Percentiles rank a stretch among this genome's conserved stretches.
phyloP scores from a whole-genome alignment of 2,329 filamentous ascomycete species.

The Stagonosporopsis chrysanthemi region DNA sequence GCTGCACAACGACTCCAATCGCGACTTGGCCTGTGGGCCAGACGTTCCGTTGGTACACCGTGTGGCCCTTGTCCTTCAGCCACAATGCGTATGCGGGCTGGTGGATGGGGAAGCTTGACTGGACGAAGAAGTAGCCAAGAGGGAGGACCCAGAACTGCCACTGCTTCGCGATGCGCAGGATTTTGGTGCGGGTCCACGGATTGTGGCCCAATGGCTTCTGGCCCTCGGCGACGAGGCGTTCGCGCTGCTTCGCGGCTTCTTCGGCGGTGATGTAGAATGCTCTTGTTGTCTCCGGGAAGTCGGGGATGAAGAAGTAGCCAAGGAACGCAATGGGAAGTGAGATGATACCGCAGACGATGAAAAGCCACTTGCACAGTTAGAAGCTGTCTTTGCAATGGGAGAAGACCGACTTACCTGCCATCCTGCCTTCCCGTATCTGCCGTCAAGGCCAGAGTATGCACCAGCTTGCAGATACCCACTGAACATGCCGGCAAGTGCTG shows the following conservation, averaged over 20 bases:
- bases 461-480: conserved; percentile 46
- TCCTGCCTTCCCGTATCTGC: conserved; percentile 31
- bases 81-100: conserved; percentile 49
- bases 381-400: background rate
- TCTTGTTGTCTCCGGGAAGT: conserved; percentile 36
- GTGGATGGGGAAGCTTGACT: conserved; percentile 28
- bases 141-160: conserved; percentile 61
- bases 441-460: conserved; percentile 42
- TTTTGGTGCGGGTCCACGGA: conserved; percentile 48
- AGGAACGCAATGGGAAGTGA: conserved; percentile 54
- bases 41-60: conserved; percentile 57
- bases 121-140: conserved; percentile 55
- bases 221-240: conserved; percentile 32
- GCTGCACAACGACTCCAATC: conserved; percentile 55
- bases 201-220: conserved; percentile 51
- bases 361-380: conserved; percentile 31
- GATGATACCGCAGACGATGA: conserved; percentile 48
- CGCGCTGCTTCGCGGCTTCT: conserved; percentile 32
- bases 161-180: conserved; percentile 52
- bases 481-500: conserved; percentile 45
- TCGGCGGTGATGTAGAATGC: conserved; percentile 49
- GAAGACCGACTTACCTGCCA: conserved; percentile 26
- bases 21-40: conserved; percentile 57
- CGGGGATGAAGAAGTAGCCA: conserved; percentile 49
- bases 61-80: conserved; percentile 56